Base-by-base conservation (phyloP, 2,329 filamentous ascomycete genomes). In the Fusarium sp. region DNA sequence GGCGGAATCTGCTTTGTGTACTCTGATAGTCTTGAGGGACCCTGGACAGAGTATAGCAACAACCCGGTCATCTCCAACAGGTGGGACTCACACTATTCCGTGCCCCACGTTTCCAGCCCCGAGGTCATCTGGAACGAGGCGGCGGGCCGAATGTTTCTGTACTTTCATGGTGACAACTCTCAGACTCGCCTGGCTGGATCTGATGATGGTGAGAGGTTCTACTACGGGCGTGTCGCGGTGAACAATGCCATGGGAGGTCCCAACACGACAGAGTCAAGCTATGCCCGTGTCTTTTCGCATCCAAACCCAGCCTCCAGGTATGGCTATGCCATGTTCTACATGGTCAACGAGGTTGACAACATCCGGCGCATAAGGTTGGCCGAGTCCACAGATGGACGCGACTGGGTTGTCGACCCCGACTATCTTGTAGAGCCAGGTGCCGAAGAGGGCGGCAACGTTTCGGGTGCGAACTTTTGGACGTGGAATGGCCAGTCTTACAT, bases 251-350 rank as follows among this genome's bases (percentile, higher is more conserved):
- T 70, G 68, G 61, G 61, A 9, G 67, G 68, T 0, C 37, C 66
- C 7, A 42, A 53, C 4, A 67, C 66, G 1, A 70, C 68, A 0
- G 68, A 70, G 9, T 59, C 68, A 5, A 70, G 68, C 38, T 70
- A 70, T 35, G 68, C 68, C 0, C 68, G 68, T 5, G 68, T 70
- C 8, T 70, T 70, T 38, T 7, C 33, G 9, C 68, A 70, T 31
- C 68, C 60, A 2, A 57, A 70, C 17, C 3, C 58, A 4, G 37
- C 38, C 0, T 70, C 66, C n/a, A 57, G 47, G 1, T 70, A 68
- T 41, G 41, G 45, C 0, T 70, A 69, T 15, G 68, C 58, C 36
- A 70, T 70, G 68, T 70, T 70, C 31, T 70, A 70, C 52, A 70
- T 70, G 68, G 67, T 38, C 38, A 70, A 70, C 21, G 68, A 70